Evolutionary conservation across 1,139 yeast species (phyloP).

Genomic region (Geotrichum citri-aurantii): DNA sequence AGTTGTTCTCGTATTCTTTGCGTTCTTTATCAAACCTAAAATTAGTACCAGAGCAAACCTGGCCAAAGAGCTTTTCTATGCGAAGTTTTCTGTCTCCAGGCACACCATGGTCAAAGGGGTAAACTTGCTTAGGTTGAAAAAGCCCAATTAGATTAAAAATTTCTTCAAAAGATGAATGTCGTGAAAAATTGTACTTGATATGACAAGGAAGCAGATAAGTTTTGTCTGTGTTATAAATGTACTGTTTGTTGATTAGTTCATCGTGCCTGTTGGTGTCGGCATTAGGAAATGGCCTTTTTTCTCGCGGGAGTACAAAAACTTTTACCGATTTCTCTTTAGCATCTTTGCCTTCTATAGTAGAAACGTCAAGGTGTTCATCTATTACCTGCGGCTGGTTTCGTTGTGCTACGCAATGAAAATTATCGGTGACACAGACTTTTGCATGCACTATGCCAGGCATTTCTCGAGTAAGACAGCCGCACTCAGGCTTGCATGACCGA

Average conservation of each 20-base stretch:
- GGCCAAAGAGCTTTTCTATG: slow-evolving; percentile 45
- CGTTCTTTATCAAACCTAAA: slow-evolving; percentile 36
- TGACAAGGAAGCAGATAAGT: slow-evolving; percentile 41
- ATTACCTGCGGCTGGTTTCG: slow-evolving; percentile 18
- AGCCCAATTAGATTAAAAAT: slow-evolving; percentile 37
- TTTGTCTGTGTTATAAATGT: slow-evolving; percentile 24
- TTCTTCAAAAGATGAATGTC: slow-evolving; percentile 53
- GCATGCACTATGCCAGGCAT: slow-evolving; percentile 7
- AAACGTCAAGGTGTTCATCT: background rate
- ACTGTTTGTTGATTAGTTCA: slow-evolving; percentile 16
- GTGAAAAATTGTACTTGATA: slow-evolving; percentile 43
- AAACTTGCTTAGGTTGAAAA: slow-evolving; percentile 44
- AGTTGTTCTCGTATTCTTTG: slow-evolving; percentile 20
- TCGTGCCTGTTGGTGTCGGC: slow-evolving; percentile 9
- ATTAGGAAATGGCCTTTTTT: slow-evolving; percentile 5
- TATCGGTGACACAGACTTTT: slow-evolving; percentile 6
- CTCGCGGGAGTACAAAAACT: slow-evolving; percentile 9
- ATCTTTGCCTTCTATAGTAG: slow-evolving; percentile 19
- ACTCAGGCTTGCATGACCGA: slow-evolving; percentile 35
- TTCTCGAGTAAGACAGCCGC: slow-evolving; percentile 23
- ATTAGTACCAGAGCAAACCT: slow-evolving; percentile 31
- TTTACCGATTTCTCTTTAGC: slow-evolving; percentile 13
- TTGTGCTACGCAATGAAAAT: background rate
- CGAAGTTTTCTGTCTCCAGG: slow-evolving; percentile 28
- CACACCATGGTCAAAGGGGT: slow-evolving; percentile 45